Conservation (phyloP, 306 rosid species). For the Malus orientalis region DNA sequence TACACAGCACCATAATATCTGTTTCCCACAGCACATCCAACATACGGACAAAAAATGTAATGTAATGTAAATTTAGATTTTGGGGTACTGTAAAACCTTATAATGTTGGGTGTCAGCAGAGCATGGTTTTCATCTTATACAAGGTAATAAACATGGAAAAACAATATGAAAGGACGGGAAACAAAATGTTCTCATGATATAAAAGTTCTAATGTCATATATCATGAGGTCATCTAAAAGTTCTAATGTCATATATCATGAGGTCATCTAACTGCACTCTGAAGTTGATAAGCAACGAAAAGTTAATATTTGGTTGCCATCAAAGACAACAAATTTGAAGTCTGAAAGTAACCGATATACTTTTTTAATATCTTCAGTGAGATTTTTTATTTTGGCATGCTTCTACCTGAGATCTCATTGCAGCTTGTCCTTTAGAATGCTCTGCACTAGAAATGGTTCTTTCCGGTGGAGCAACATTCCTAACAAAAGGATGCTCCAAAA, state of each 20-base stretch:
- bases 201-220: not conserved
- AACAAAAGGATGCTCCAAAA: slow-evolving; percentile 73
- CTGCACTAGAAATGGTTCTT: slow-evolving; percentile 36
- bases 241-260: not conserved
- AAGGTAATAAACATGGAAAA: not conserved
- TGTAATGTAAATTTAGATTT: not conserved
- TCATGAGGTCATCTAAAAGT: not conserved
- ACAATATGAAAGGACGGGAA: not conserved
- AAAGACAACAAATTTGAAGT: not conserved
- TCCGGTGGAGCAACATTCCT: slow-evolving; percentile 46
- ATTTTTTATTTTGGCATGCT: not conserved
- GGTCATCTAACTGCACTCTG: not conserved
- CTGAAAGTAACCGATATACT: not conserved
- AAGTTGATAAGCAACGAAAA: not conserved
- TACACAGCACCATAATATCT: not conserved
- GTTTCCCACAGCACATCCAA: not conserved
- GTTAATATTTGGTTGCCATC: not conserved
- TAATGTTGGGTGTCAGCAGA: not conserved
- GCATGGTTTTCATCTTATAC: not conserved
- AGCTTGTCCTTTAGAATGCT: slow-evolving; percentile 35
- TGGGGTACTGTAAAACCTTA: no score
- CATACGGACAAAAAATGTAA: not conserved
- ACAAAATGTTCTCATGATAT: not conserved
- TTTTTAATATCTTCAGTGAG: not conserved
- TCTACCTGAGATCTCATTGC: slow-evolving; percentile 55